Evolutionary conservation across 139 green algal genomes (phyloP), one percentile per base, ranked within the genome.

Genomic region (Tetradesmus lagerheimii): DNA sequence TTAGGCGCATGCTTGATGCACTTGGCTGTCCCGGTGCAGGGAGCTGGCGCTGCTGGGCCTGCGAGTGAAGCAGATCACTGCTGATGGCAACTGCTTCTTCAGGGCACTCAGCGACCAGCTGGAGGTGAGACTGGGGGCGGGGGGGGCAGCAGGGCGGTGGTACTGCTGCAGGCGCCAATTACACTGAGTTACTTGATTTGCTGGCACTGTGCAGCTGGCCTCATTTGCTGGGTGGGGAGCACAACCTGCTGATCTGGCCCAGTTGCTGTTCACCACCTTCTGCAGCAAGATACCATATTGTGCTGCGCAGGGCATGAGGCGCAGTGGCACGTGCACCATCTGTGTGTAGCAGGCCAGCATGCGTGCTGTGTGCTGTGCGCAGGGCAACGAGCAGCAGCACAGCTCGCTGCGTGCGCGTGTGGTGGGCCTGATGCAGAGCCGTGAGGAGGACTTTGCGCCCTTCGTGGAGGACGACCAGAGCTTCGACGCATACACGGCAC

Each of bases 21-120:
- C n/a, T n/a, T n/a, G n/a, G n/a, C n/a, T n/a, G n/a, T n/a, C n/a
- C n/a, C n/a, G n/a, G n/a, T 71, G 57, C 57, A 71, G 85, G 25
- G 83, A 94, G 87, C 87, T 94, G 8, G 87, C 83, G 1, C 67
- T 84, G 14, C 34, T 94, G 39, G 92, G 92, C 0, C 88, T 94
- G 18, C 86, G 92, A 1, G 87, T 92, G 43, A 94, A 92, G 66
- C 83, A 92, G 1, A 94, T 94, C 83, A 92, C 89, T 35, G 89
- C 89, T 47, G 92, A 95, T 41, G 95, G 95, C 79, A 97, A 97
- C 89, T 97, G 95, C 92, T 96, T 97, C 86, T 97, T 97, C 86
- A 90, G 95, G 5, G 91, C 94, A 4, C 43, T 97, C 11, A 66
- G 89, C 0, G 95, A 97, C 79, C 95, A 97, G 84, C 35, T 96